These are phyloP conservation scores for Nannizziopsis arthrosporioides DNA, from an alignment of 2,329 filamentous ascomycete species.

Conservation along the genomic window DNA sequence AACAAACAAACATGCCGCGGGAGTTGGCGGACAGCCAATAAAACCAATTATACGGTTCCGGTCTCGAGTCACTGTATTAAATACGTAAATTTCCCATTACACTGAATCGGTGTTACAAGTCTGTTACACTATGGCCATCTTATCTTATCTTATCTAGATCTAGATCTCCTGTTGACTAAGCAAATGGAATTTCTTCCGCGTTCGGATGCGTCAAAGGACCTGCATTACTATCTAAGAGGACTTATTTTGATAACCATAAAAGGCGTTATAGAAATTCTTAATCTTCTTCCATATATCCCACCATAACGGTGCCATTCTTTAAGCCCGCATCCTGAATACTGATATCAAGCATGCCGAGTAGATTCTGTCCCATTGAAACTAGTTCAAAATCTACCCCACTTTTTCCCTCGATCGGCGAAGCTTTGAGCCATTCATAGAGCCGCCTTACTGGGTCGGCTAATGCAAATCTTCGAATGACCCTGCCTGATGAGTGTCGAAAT, in stretches of 20 bases:
- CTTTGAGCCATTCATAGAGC: conserved; percentile 95
- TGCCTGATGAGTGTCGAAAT: conserved; percentile 73
- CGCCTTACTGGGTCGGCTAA: conserved; percentile 64
- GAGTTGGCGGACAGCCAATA: too few species aligned
- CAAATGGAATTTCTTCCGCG: too few species aligned
- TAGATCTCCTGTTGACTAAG: too few species aligned
- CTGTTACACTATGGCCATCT: neutral
- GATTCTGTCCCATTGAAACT: conserved; percentile 73
- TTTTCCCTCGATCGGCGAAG: conserved; percentile 70
- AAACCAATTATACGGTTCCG: too few species aligned
- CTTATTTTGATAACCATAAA: neutral
- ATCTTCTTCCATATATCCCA: conserved; percentile 49
- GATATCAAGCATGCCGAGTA: conserved; percentile 62
- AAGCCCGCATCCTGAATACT: conserved; percentile 72
- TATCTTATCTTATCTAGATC: conserved; percentile 8
- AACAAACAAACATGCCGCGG: too few species aligned
- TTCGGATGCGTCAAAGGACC: too few species aligned
- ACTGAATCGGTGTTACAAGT: neutral
- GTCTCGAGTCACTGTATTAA: neutral
- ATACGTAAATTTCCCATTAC: neutral
- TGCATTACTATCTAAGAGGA: neutral
- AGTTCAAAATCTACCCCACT: conserved; percentile 72
- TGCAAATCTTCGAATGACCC: conserved; percentile 76
- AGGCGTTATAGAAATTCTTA: neutral
- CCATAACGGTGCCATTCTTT: conserved; percentile 90